Base-by-base conservation (phyloP, 2,329 filamentous ascomycete species). In the Colletotrichum truncatum region DNA sequence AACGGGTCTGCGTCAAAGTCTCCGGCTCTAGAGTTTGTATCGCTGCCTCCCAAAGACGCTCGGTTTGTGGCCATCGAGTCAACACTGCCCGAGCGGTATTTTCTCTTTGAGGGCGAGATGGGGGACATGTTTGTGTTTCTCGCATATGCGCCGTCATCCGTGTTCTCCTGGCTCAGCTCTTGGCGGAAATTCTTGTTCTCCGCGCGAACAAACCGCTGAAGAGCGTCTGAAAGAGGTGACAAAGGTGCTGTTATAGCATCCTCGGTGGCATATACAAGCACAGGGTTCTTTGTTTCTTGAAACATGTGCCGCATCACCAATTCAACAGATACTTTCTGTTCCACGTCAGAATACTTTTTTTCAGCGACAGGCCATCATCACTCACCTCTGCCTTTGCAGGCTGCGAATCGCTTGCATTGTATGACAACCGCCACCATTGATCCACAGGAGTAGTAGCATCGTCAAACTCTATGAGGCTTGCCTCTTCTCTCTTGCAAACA, bases 391-490 rank as follows among this genome's bases (percentile, higher is more conserved):
- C 76, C 67, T 77, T 81, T 26, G 84, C 76, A n/a, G 84, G 81
- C 49, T 78, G 75, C 6, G 76, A 69, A 10, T 79, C 78, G 14
- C 74, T 70, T 11, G 76, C 71, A 21, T 73, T 72, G 66, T 82
- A 85, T 34, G 80, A 76, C 46, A 88, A 75, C 67, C 81, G 81
- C 86, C 86, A 88, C 86, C 86, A 88, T 70, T 87, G 85, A 55
- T 87, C 84, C 14, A 67, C 67, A 4, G 72, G 64, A 21, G 70
- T 67, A 3, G 75, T 54, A 4, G 67, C 64, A 30, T 76, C 78
- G 1, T 74, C 78, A n/a, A 82, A 49, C 14, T 84, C 80, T 52
- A 82, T 80, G 30, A 82, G 70, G 53, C 82, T 76, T 4, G 73
- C 72, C 57, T 80, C 79, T 14, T 76, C 70, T 36, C 81, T 77